Base-by-base conservation (phyloP, 371 early-diverging fungal genomes). In the Mycotypha africana region DNA sequence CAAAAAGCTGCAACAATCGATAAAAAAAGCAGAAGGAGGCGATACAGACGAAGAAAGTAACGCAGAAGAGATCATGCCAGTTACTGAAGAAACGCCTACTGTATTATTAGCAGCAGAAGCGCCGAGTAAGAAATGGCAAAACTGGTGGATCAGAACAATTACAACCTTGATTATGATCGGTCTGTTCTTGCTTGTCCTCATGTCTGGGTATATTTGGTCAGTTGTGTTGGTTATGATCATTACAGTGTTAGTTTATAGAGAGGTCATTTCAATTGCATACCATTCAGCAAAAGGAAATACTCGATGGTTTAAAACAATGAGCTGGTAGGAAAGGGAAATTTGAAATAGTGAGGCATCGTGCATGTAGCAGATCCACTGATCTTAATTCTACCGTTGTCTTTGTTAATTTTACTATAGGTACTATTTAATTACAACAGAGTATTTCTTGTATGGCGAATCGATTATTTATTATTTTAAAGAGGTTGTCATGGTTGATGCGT, bases 401-500 rank as follows among this genome's bases (percentile, higher is more conserved):
- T n/a, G n/a, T n/a, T n/a, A n/a, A n/a, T n/a, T 21, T 22, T 45
- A 78, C 15, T 4, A 31, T 2, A 48, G 82, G 83, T 91, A 89
- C 63, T 89, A 87, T 47, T 69, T 97, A 43, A 66, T 85, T 35
- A 80, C 86, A 47, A 91, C 92, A 25, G 89, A 91, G 58, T 96
- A 94, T 63, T 96, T 86, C 48, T 75, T 97, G 34, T 96, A 93
- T 53, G 96, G 96, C 34, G 92, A 94, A 71, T 88, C 90, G 42
- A 75, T 94, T 51, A 91, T 93, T 51, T 85, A 89, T 51, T 86
- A 89, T 57, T 95, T 87, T 67, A 88, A 88, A 58, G 79, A 83
- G 42, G 67, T 76, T 42, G 81, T 89, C 39, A 76, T 86, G 62
- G 85, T 86, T 28, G 92, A 93, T 51, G 88, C 89, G 10, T 85